These are phyloP conservation scores for Aspergillus vadensis DNA, from an alignment of 2,329 filamentous ascomycete genomes.

Conservation along the genomic window DNA sequence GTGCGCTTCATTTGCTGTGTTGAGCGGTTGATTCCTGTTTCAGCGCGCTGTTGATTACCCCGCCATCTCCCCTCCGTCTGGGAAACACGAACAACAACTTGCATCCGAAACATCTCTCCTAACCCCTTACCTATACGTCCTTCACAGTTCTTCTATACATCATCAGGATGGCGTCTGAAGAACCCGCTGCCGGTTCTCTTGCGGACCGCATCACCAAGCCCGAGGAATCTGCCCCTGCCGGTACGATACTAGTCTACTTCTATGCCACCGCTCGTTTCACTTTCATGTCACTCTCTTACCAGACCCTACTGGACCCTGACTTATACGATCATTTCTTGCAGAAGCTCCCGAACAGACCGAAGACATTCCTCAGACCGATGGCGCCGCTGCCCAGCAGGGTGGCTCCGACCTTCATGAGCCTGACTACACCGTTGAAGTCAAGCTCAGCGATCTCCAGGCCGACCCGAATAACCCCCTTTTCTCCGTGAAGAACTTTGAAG, in stretches of 20 bases:
- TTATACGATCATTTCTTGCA: conserved; percentile 19
- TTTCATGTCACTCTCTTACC: conserved; percentile 14
- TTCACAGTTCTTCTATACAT: not conserved
- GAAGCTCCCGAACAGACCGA: conserved; percentile 16
- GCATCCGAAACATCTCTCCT: not conserved
- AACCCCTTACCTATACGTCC: not conserved
- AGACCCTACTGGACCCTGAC: conserved; percentile 4
- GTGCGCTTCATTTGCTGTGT: conserved; percentile 2
- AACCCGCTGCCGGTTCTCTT: conserved; percentile 44
- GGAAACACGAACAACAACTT: conserved; percentile 3
- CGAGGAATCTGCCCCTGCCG: conserved; percentile 31
- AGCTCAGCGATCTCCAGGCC: conserved; percentile 83
- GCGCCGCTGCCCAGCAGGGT: conserved; percentile 38
- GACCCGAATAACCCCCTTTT: conserved; percentile 85
- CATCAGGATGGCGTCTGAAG: conserved; percentile 43
- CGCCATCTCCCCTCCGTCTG: conserved; percentile 1
- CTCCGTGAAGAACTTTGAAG: conserved; percentile 80
- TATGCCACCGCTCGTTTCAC: conserved; percentile 15
- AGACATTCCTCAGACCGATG: conserved; percentile 41
- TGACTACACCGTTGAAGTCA: conserved; percentile 87
- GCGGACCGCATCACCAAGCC: conserved; percentile 53
- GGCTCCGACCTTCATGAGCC: conserved; percentile 66
- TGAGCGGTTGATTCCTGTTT: not conserved
- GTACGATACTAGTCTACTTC: conserved; percentile 29
- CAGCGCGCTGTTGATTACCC: conserved; percentile 5